Conservation (phyloP, 441 rosid genomes). For the Geranium incanum region DNA sequence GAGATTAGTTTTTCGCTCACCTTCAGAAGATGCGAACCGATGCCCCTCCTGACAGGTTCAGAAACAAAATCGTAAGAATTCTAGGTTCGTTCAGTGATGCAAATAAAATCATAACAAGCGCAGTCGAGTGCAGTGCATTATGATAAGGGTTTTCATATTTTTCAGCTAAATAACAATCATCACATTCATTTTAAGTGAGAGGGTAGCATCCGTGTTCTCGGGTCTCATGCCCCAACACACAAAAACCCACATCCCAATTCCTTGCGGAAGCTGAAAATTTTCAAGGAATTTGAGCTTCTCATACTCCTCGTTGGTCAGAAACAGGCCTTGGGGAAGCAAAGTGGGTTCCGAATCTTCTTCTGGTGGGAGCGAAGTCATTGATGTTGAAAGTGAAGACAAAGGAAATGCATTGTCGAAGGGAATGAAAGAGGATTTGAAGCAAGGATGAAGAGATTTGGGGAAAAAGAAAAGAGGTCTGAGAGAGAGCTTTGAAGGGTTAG, state of each 20-base stretch:
- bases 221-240: conserved; percentile 62
- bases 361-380: conserved; percentile 6
- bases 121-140: background rate
- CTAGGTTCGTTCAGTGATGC: background rate
- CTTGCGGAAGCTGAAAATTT: conserved; percentile 44
- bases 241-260: conserved; percentile 53
- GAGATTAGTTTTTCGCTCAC: conserved; percentile 76
- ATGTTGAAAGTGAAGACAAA: conserved; percentile 25
- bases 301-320: conserved; percentile 60
- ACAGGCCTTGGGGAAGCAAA: conserved; percentile 52
- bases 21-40: conserved; percentile 86
- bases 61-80: conserved; percentile 13
- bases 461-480: conserved; percentile 24
- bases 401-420: conserved; percentile 29
- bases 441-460: conserved; percentile 20
- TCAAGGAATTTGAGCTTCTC: conserved; percentile 57
- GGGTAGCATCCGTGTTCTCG: conserved; percentile 58
- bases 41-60: conserved; percentile 59
- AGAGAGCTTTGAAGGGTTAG: conserved; percentile 21
- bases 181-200: background rate
- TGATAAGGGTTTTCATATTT: background rate
- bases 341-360: conserved; percentile 23
- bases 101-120: background rate
- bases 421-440: conserved; percentile 32
- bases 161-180: background rate